Base-by-base conservation (phyloP, 1,284 basidiomycete genomes). In the Pholiota adiposa region DNA sequence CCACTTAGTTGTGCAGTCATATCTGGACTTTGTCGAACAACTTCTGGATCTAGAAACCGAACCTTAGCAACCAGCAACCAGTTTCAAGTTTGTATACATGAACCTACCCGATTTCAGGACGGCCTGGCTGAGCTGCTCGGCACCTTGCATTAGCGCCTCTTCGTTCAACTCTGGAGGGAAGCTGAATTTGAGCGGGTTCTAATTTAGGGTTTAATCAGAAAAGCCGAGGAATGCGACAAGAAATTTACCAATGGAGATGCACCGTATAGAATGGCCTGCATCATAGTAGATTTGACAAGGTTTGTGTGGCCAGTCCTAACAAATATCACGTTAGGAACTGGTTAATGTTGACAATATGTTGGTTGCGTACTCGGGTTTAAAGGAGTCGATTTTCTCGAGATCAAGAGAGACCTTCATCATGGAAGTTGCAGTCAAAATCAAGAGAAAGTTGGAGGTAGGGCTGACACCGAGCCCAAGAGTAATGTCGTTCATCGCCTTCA, bases 121-220 rank as follows among this genome's bases (percentile, higher is more conserved):
- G n/a, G 88, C 87, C 49, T 77, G 74, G 63, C 93, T 95, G 18
- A 94, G 84, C 60, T 88, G 85, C 67, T 92, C 87, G 7, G 91
- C 90, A 5, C 90, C 93, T 58, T 82, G 80, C 83, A 93, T 93
- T 31, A 97, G 77, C 59, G 89, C 88, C 55, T 94, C 92, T 60
- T 87, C 89, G 57, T 92, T 89, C 12, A 92, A 78, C 56, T 88
- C 88, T 3, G 89, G 87, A 4, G 90, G 90, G 65, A 96, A 87
- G 64, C 89, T 89, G 69, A 96, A 96, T 51, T 88, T 83, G 27
- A 97, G 75, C 12, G 95, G 94, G 69, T 97, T 96, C 83, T 92
- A 5, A 66, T 59, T 59, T 31, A 36, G 12, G 68, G 34, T 34
- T 56, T 34, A 44, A 59, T 55, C 16, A 60, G 61, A 66, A 46